phyloP scores from a whole-genome alignment of 164 flowering plant genomes.

The Brasenia schreberi region DNA sequence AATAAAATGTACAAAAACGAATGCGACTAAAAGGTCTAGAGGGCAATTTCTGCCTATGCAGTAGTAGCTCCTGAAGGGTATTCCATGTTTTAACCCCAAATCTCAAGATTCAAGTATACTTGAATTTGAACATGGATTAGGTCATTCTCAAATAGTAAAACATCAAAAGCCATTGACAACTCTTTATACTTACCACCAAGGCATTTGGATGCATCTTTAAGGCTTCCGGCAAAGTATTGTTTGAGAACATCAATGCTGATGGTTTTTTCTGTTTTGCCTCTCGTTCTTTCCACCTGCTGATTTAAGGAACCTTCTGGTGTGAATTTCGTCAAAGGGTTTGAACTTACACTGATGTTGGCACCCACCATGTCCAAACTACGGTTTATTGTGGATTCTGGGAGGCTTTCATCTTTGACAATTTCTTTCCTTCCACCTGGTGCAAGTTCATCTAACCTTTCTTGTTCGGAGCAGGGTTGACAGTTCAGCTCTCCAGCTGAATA shows the following conservation, averaged over 20 bases:
- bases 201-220: conserved; percentile 1
- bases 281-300: background rate
- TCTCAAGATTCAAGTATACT: background rate
- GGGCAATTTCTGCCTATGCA: no score
- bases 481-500: background rate
- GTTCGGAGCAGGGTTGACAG: background rate
- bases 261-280: background rate
- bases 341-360: background rate
- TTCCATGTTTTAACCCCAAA: background rate
- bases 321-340: background rate
- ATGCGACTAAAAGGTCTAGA: no score
- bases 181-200: background rate
- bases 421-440: background rate
- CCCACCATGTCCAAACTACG: background rate
- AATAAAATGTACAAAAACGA: no score
- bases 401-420: background rate
- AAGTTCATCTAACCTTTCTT: background rate
- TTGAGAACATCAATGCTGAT: background rate
- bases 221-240: conserved; percentile 1
- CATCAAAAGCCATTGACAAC: background rate
- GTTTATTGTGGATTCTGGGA: background rate
- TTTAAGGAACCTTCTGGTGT: background rate
- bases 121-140: background rate
- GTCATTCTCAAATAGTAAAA: no score
- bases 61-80: background rate